Base-by-base conservation (phyloP, 2,329 filamentous ascomycete genomes). In the Escovopsis sp. region DNA sequence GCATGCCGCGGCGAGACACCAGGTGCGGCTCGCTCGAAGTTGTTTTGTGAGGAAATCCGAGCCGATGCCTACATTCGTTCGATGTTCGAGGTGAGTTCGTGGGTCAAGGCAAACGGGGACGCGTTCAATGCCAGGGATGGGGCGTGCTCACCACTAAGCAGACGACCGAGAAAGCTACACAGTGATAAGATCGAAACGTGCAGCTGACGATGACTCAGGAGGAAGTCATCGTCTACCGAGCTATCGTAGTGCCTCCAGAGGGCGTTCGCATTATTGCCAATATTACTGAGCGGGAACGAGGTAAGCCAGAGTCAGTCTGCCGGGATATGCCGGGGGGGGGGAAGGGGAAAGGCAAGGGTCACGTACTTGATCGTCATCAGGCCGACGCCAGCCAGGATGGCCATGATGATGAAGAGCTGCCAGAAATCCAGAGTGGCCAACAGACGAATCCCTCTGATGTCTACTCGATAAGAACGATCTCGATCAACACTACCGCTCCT, bases 281-380 rank as follows among this genome's bases (percentile, higher is more conserved):
- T 94, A 53, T 98, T 98, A 65, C 86, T 94, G 51, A 16, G 35
- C 10, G 39, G 16, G 8, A 9, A 9, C 11, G 27, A 30, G 27
- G 7, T 30, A 9, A 30, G 27, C 27, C 8, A 9, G 27, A 30
- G 27, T 7, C 11, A 30, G 1, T 11, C 27, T 9, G 27, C 8
- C 12, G 35, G 43, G 30, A n/a, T n/a, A n/a, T n/a, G n/a, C n/a
- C n/a, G n/a, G n/a, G n/a, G n/a, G n/a, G n/a, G n/a, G n/a, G n/a
- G n/a, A n/a, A n/a, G n/a, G n/a, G n/a, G n/a, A n/a, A n/a, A n/a
- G n/a, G n/a, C n/a, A n/a, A n/a, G n/a, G n/a, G n/a, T n/a, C n/a
- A 67, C 82, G 61, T 70, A 94, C 87, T 98, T 98, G 64, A 98
- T 98, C 0, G 89, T 96, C 91, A 98, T 98, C 49, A 98, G 66